Evolutionary conservation across 140 eudicot genomes (phyloP).

Genomic region (Anethum foeniculum): DNA sequence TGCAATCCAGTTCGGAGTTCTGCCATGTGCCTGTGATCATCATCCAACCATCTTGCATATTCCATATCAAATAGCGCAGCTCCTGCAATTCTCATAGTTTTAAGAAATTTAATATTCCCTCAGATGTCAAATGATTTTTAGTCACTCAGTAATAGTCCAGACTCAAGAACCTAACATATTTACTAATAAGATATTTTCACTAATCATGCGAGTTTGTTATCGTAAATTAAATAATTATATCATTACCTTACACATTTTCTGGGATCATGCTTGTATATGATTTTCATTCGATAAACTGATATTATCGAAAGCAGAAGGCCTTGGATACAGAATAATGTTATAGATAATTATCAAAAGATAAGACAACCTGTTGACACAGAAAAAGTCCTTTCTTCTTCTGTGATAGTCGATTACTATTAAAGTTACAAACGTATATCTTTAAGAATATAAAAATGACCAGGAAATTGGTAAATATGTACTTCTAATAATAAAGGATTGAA

Average conservation of each 20-base stretch:
- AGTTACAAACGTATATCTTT: background rate
- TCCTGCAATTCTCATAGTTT: conserved; percentile 26
- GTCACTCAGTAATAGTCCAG: background rate
- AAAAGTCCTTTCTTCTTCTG: background rate
- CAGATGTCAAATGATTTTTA: background rate
- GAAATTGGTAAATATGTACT: background rate
- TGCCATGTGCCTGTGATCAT: conserved; percentile 69
- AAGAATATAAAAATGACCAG: background rate
- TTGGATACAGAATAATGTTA: background rate
- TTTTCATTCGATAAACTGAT: background rate
- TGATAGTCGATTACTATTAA: background rate
- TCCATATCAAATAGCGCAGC: conserved; percentile 96
- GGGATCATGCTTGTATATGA: background rate
- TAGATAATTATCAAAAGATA: background rate
- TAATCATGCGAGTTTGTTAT: background rate
- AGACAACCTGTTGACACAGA: background rate
- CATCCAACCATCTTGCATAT: conserved; percentile 91
- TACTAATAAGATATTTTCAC: background rate
- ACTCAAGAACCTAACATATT: background rate
- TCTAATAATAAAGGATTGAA: background rate
- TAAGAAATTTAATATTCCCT: background rate
- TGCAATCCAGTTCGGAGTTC: conserved; percentile 84
- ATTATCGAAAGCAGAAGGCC: background rate
- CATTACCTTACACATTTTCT: background rate
- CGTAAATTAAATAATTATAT: background rate